These are phyloP conservation scores for Pouteria campechiana DNA, from an alignment of 179 eudicot genomes.

Conservation along the genomic window DNA sequence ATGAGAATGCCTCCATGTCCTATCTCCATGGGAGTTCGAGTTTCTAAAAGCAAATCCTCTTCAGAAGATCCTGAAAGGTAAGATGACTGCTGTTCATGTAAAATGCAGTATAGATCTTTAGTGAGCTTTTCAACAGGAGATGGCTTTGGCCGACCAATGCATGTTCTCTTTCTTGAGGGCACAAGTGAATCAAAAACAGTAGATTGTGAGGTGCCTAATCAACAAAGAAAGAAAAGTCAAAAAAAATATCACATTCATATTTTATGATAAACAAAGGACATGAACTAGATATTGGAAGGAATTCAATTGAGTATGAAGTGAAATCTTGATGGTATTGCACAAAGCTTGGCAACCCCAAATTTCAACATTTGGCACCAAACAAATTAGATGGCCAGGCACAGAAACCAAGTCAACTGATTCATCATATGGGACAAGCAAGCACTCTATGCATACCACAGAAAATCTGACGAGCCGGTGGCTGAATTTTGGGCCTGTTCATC, in stretches of 20 bases:
- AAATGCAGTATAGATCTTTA: conserved; percentile 65
- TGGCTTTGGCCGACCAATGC: conserved; percentile 63
- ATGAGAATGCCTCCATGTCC: conserved; percentile 99
- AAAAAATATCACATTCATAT: neutral
- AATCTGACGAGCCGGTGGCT: no score
- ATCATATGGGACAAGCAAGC: no score
- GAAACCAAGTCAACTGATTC: no score
- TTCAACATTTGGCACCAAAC: no score
- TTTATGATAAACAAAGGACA: no score
- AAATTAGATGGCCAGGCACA: no score
- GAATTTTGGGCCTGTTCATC: no score
- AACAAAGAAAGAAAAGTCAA: conserved; percentile 6
- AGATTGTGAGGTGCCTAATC: conserved; percentile 80
- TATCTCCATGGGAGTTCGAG: conserved; percentile 90
- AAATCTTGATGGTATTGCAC: no score
- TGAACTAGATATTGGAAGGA: no score
- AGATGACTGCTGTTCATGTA: conserved; percentile 77
- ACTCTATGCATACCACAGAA: no score
- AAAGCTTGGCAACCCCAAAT: no score
- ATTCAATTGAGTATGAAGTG: no score
- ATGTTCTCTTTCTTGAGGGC: conserved; percentile 90
- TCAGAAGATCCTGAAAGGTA: conserved; percentile 72
- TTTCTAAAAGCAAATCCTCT: conserved; percentile 86
- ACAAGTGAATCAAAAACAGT: conserved; percentile 69
- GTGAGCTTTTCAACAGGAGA: conserved; percentile 92